Evolutionary conservation across 345 rosid genomes (phyloP).

Genomic region (Eucalyptus regnans): DNA sequence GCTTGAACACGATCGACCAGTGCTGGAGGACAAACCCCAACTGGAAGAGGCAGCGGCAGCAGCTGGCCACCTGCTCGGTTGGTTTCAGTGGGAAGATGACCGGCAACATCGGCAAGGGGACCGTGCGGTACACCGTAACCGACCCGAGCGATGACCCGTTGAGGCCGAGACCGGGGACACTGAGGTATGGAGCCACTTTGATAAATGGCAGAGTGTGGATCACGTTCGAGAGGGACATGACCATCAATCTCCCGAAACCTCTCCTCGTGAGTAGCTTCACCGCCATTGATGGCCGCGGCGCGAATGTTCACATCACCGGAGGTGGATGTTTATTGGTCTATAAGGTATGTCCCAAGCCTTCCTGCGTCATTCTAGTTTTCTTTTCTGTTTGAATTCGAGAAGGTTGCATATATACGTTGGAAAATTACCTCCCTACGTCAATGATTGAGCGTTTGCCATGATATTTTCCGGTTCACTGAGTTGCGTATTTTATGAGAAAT

Average conservation of each 20-base stretch:
- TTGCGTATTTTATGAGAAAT: background rate
- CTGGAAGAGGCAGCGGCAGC: constrained; percentile 36
- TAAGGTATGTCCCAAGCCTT: constrained; percentile 5
- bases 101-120: constrained; percentile 36
- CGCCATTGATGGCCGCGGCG: constrained; percentile 66
- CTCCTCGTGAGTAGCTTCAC: constrained; percentile 63
- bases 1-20: constrained; percentile 46
- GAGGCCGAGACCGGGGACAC: constrained; percentile 56
- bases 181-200: constrained; percentile 55
- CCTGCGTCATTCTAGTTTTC: background rate
- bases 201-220: constrained; percentile 52
- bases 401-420: background rate
- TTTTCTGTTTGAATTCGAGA: background rate
- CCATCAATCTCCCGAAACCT: constrained; percentile 35
- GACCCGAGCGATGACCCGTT: constrained; percentile 55
- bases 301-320: constrained; percentile 36
- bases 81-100: constrained; percentile 70
- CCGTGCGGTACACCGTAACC: constrained; percentile 31
- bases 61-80: constrained; percentile 43
- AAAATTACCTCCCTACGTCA: background rate
- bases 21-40: constrained; percentile 48
- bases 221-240: constrained; percentile 55
- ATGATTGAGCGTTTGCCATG: too few relatives aligned
- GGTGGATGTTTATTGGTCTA: constrained; percentile 47
- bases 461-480: background rate